Evolutionary conservation across 2,329 filamentous ascomycete genomes (phyloP).

Genomic region (Claviceps monticola): DNA sequence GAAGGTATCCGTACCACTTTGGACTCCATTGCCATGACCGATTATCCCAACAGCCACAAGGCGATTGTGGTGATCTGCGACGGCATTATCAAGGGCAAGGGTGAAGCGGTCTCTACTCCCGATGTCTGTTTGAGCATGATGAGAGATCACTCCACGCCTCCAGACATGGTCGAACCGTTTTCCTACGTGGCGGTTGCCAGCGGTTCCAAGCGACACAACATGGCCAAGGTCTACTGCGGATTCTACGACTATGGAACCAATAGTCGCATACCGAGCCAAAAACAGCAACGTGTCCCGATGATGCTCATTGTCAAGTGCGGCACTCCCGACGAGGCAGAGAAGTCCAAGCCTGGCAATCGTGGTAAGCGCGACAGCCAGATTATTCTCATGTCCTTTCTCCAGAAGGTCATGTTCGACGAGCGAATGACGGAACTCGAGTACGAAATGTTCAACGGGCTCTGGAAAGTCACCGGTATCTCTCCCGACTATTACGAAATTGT

Average conservation of each 20-base stretch:
- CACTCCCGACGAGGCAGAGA: conserved; percentile 69
- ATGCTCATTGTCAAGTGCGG: conserved; percentile 93
- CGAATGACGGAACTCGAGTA: conserved; percentile 98
- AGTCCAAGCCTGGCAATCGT: conserved; percentile 86
- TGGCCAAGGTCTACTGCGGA: conserved; percentile 95
- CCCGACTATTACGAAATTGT: conserved; percentile 97
- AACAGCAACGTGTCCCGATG: conserved; percentile 96
- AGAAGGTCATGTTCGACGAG: conserved; percentile 99
- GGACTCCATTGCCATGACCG: conserved; percentile 91
- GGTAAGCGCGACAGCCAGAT: conserved; percentile 99
- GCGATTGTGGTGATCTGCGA: conserved; percentile 93
- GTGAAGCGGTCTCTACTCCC: conserved; percentile 74
- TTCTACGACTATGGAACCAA: conserved; percentile 92
- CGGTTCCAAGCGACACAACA: conserved; percentile 95
- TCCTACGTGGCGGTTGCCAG: conserved; percentile 95
- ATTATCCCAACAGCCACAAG: conserved; percentile 99
- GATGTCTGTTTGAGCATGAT: conserved; percentile 89
- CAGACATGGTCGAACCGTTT: conserved; percentile 74
- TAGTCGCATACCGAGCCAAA: conserved; percentile 66
- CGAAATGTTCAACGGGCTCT: conserved; percentile 98
- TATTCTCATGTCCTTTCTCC: conserved; percentile 96
- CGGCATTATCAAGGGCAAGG: conserved; percentile 91
- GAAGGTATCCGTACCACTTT: conserved; percentile 86
- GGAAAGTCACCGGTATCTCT: conserved; percentile 96
- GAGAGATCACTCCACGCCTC: conserved; percentile 71